Base-by-base conservation (phyloP, 331 rosid species). In the Dryas integrifolia region DNA sequence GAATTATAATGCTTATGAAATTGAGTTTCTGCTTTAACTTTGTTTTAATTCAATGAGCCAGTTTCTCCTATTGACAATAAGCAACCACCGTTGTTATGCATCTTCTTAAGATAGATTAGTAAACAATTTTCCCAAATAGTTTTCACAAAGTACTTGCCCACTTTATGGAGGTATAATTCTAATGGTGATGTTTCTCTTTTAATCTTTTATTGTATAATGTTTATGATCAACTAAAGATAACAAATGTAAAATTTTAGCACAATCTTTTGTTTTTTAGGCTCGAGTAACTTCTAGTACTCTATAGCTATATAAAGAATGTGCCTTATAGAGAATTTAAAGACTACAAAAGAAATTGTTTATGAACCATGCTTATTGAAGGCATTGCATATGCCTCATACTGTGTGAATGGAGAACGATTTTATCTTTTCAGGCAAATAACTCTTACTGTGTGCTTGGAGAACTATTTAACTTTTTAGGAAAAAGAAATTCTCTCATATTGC, bases 121-220 rank as follows among this genome's bases (percentile, higher is more conserved):
- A n/a, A 53, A 16, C 26, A 15, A 6, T 53, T 53, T 7, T 18
- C 59, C 11, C 11, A 2, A 18, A 58, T 41, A 10, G 16, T 70
- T 55, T 35, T 56, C 38, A 15, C 4, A 15, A 4, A 3, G 38
- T 55, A 44, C 74, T 43, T 56, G 74, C 44, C 14, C 14, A 26
- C 24, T 70, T 26, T 70, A 18, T 52, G 56, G 60, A 21, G 65
- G 15, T 44, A 43, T 70, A 24, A n/a, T 49, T 56, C 55, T 55
- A 24, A 11, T 3, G 9, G 9, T 26, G 56, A 46, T 35, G 47
- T 9, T 46, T 46, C 18, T 13, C 6, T 21, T 46, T 21, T 65
- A 18, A 9, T 24, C 12, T 26, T 0, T 59, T 72, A 13, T 72
- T n/a, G 9, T 58, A 5, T 1, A 38, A 46, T 15, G 47, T 7